A percentile compares a stretch with the other conserved stretches of the same genome.
Evolutionary conservation across 306 rosid genomes (phyloP).

Genomic region (Senna tora): DNA sequence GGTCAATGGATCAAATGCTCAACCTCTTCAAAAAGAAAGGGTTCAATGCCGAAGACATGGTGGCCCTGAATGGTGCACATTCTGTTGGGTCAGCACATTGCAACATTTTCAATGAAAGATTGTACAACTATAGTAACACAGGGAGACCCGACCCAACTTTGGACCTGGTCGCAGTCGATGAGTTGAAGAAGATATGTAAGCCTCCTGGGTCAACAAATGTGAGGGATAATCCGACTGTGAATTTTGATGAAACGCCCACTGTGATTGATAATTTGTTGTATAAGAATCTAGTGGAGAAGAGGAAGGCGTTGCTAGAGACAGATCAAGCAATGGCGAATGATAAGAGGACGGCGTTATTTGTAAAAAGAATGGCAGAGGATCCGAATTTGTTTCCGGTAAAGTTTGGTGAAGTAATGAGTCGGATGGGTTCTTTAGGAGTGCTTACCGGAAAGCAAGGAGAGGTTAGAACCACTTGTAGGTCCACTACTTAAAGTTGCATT

Average conservation of each 20-base stretch:
- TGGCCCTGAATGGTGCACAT: constrained; percentile 63
- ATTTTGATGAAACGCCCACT: constrained; percentile 57
- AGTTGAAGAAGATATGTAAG: constrained; percentile 39
- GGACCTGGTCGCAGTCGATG: background rate
- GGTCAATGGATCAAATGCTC: constrained; percentile 31
- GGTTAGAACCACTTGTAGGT: background rate
- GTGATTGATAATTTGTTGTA: constrained; percentile 55
- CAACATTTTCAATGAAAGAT: constrained; percentile 39
- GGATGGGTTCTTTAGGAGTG: background rate
- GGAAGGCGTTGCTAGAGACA: constrained; percentile 46
- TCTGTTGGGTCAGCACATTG: constrained; percentile 65
- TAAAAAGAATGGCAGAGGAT: background rate
- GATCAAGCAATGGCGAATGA: background rate
- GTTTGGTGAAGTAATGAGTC: background rate
- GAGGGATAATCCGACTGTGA: constrained; percentile 7
- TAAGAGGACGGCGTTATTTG: background rate
- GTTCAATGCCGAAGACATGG: constrained; percentile 55
- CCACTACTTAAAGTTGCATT: background rate
- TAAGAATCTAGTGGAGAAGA: constrained; percentile 39
- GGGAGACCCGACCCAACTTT: constrained; percentile 44
- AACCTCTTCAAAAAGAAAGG: constrained; percentile 46
- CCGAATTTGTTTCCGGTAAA: background rate
- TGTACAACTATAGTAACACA: constrained; percentile 14
- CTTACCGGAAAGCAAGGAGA: background rate
- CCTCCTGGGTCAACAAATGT: background rate